phyloP scores from a whole-genome alignment of 2,329 filamentous ascomycete species.

The Incumbomyces delicatus region DNA sequence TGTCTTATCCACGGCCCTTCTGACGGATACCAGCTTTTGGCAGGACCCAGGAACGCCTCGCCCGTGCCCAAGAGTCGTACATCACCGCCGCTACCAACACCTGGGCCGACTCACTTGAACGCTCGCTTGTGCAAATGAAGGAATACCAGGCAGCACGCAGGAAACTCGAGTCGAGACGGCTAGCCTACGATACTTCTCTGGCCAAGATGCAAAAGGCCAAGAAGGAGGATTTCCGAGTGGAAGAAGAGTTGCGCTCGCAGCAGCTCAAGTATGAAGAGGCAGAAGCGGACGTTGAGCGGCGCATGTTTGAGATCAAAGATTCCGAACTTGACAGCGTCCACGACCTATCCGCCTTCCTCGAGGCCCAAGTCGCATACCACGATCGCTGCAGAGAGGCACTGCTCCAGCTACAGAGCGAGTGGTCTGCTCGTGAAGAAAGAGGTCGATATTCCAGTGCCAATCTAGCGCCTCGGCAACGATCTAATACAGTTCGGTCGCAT shows the following conservation, averaged over 20 bases:
- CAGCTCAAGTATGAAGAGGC: conserved; percentile 96
- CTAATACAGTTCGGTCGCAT: conserved; percentile 56
- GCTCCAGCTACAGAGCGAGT: conserved; percentile 56
- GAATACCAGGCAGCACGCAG: conserved; percentile 90
- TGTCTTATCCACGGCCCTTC: too few relatives aligned
- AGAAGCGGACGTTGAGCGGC: conserved; percentile 77
- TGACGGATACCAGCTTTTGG: conserved; percentile 51
- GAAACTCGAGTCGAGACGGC: conserved; percentile 81
- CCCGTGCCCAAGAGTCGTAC: conserved; percentile 75
- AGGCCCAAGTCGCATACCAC: conserved; percentile 82
- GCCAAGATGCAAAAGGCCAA: conserved; percentile 89
- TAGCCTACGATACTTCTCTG: conserved; percentile 84
- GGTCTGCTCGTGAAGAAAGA: conserved; percentile 50
- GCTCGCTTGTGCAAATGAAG: conserved; percentile 88
- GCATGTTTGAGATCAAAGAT: conserved; percentile 96
- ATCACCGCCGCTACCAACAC: conserved; percentile 64
- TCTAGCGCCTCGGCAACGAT: conserved; percentile 45
- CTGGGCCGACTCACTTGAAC: conserved; percentile 87
- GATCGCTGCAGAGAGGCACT: conserved; percentile 84
- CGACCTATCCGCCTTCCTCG: conserved; percentile 71
- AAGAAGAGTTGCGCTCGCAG: conserved; percentile 82
- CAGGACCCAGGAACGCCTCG: conserved; percentile 77
- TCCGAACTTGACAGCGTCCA: conserved; percentile 72
- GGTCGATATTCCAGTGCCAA: conserved; percentile 21
- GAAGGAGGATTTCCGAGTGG: conserved; percentile 83